Conservation (phyloP, 1,284 basidiomycete species). For the Marasmius sp. region DNA sequence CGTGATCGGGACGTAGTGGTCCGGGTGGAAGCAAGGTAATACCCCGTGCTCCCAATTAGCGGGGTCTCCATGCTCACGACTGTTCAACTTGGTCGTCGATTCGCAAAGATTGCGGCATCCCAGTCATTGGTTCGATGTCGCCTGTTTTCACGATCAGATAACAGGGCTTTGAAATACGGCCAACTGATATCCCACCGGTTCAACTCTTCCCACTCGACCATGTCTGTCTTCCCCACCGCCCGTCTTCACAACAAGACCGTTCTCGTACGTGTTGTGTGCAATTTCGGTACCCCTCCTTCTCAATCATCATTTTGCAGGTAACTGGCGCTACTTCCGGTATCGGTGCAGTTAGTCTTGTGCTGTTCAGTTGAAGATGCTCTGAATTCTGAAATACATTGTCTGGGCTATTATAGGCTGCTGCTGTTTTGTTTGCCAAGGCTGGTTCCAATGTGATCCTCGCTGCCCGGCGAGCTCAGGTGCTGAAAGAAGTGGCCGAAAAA, state of each 20-base stretch:
- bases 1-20: background rate
- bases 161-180: constrained; percentile 5
- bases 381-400: constrained; percentile 1
- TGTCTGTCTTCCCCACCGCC: constrained; percentile 79
- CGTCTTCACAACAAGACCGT: constrained; percentile 83
- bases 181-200: constrained; percentile 5
- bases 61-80: background rate
- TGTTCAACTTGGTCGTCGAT: background rate
- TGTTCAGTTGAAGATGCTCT: background rate
- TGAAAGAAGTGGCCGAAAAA: constrained; percentile 63
- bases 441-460: constrained; percentile 78
- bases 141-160: constrained; percentile 11
- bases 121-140: background rate
- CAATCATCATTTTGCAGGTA: background rate
- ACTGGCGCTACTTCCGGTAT: constrained; percentile 67
- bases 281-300: constrained; percentile 9
- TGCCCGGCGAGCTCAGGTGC: constrained; percentile 65
- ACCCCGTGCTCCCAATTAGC: background rate
- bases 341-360: constrained; percentile 46
- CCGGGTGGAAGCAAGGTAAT: no score
- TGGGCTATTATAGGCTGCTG: constrained; percentile 60
- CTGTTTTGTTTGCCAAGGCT: constrained; percentile 82
- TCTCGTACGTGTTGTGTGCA: constrained; percentile 61
- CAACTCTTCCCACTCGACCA: constrained; percentile 29
- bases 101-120: background rate